A percentile compares a stretch with the other conserved stretches of the same genome.
Conservation (phyloP, 2,329 filamentous ascomycete species). For the Fusarium sp. region DNA sequence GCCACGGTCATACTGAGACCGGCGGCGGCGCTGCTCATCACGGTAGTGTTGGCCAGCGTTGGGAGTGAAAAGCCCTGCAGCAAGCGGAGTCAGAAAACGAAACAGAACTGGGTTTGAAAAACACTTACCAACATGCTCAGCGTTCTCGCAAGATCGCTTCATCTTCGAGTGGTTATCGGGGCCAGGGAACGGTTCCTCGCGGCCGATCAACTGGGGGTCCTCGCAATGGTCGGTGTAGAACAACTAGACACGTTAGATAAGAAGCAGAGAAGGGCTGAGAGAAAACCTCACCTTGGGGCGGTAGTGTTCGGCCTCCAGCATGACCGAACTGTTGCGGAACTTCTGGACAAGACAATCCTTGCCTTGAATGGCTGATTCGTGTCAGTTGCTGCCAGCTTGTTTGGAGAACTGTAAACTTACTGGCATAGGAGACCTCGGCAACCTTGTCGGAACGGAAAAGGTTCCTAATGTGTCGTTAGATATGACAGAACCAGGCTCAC, state of each 20-base stretch:
- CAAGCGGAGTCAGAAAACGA: not conserved
- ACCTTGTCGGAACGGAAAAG: constrained; percentile 86
- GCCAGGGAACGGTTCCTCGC: constrained; percentile 79
- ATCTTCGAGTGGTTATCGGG: constrained; percentile 90
- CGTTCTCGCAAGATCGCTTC: constrained; percentile 87
- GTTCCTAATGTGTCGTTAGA: constrained; percentile 64
- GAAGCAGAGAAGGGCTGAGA: no score
- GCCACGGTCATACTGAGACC: constrained; percentile 84
- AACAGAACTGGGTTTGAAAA: constrained; percentile 22
- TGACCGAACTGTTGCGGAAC: constrained; percentile 96
- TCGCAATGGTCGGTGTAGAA: constrained; percentile 63
- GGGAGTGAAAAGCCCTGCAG: constrained; percentile 79
- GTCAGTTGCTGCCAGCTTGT: constrained; percentile 25
- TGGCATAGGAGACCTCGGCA: constrained; percentile 95
- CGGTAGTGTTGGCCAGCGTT: constrained; percentile 78
- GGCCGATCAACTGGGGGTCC: constrained; percentile 71
- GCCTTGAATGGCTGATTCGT: constrained; percentile 81
- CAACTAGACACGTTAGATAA: constrained; percentile 50
- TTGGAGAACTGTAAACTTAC: constrained; percentile 59
- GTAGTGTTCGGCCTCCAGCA: constrained; percentile 85
- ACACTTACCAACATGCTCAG: constrained; percentile 78
- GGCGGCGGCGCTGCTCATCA: constrained; percentile 79
- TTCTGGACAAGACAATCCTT: constrained; percentile 92
- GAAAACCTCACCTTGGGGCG: constrained; percentile 76
- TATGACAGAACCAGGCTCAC: not conserved